These are phyloP conservation scores for Lentinula edodes DNA, from an alignment of 768 basidiomycete genomes.

Conservation along the genomic window DNA sequence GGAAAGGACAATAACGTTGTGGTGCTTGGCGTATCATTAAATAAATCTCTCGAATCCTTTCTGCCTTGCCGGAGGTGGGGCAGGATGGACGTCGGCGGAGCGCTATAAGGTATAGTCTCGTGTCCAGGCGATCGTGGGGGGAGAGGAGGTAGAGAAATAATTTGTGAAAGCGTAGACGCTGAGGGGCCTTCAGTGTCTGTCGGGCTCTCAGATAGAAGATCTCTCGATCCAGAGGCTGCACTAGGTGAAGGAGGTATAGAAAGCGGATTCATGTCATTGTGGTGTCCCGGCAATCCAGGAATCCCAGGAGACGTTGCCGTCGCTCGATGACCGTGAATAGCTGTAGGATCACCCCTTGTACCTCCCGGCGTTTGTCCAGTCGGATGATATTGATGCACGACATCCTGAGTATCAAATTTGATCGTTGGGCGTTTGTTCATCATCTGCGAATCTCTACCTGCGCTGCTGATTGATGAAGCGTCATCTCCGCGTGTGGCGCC, in stretches of 20 bases:
- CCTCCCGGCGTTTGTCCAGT: slow-evolving; percentile 40
- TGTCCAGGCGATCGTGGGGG: slow-evolving; percentile 33
- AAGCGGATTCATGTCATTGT: no score
- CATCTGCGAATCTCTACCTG: slow-evolving; percentile 23
- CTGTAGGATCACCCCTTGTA: slow-evolving; percentile 24
- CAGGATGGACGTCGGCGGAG: slow-evolving; percentile 31
- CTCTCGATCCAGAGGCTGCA: slow-evolving; percentile 12
- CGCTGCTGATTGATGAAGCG: slow-evolving; percentile 7
- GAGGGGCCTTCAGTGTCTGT: slow-evolving; percentile 21
- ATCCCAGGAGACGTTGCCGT: not conserved
- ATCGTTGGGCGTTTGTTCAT: slow-evolving; percentile 50
- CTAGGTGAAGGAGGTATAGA: not conserved
- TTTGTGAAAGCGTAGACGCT: slow-evolving; percentile 27
- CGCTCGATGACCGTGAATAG: slow-evolving; percentile 31
- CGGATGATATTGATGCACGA: slow-evolving; percentile 69
- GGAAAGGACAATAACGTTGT: slow-evolving; percentile 36
- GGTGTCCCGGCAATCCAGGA: not conserved
- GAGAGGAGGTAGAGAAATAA: slow-evolving; percentile 24
- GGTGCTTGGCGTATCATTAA: slow-evolving; percentile 20
- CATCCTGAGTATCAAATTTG: slow-evolving; percentile 71
- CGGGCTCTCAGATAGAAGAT: slow-evolving; percentile 5
- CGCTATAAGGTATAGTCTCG: slow-evolving; percentile 11
- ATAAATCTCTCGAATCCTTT: slow-evolving; percentile 33
- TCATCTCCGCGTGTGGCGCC: slow-evolving; percentile 13
- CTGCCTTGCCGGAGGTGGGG: slow-evolving; percentile 16